Base-by-base conservation (phyloP, 306 rosid genomes). In the Quercus alba region DNA sequence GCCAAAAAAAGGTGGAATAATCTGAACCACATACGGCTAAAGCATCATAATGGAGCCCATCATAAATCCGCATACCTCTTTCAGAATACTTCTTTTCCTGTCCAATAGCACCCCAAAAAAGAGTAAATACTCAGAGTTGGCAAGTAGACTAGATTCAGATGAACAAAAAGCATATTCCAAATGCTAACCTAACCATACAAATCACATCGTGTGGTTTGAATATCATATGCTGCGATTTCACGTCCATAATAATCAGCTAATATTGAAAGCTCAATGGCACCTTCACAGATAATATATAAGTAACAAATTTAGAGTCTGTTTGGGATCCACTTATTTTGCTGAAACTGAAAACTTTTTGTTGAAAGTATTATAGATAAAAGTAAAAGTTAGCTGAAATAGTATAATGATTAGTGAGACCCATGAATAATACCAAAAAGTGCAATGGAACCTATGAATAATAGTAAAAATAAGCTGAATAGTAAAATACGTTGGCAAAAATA, bases 211-310 rank as follows among this genome's bases (percentile, higher is more conserved):
- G 94, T 77, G n/a, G 97, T 93, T 83, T 90, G 97, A 78, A 91
- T 96, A 85, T 96, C 99, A 75, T 93, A 90, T 14, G 98, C 97
- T 74, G 97, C 99, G n/a, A 95, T 93, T 87, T 95, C 98, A 17
- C 97, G 92, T 55, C 91, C 92, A 80, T 91, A 95, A 88, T 91
- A 79, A 58, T 93, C 97, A 18, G 97, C 94, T 75, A 95, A 86
- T 81, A 95, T 93, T 54, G 99, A 82, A 56, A 95, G 97, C 90
- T 95, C 99, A 73, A 95, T 95, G 56, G 99, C 98, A 81, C 98
- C 99, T 95, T 81, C 67, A 69, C 25, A 81, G 21, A 73, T 77
- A 81, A 81, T 61, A 57, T 20, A 68, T 77, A 78, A 71, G 12
- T 72, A 66, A 77, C 59, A 18, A 58, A 72, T 52, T 86, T 75